Conservation (phyloP, 2,329 filamentous ascomycete species). For the Cladosporium phlei region DNA sequence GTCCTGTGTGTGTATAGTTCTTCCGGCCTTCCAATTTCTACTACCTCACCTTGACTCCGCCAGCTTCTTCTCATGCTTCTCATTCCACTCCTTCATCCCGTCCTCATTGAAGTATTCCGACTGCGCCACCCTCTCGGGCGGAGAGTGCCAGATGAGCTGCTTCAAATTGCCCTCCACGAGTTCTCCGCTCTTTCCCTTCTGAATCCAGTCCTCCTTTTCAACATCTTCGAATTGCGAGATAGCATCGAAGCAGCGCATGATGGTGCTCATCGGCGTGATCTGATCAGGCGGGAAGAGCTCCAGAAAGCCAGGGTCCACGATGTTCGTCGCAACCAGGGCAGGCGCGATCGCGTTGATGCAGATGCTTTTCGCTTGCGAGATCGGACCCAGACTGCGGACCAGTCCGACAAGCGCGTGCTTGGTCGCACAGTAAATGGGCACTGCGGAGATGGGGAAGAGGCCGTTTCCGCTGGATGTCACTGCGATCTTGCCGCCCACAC, state of each 20-base stretch:
- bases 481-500: slow-evolving; percentile 29
- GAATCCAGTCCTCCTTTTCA: slow-evolving; percentile 23
- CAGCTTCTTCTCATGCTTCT: slow-evolving; percentile 25
- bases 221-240: slow-evolving; percentile 27
- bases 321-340: slow-evolving; percentile 36
- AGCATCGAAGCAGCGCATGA: slow-evolving; percentile 37
- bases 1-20: no score
- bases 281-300: slow-evolving; percentile 36
- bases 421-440: slow-evolving; percentile 39
- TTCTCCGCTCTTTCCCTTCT: slow-evolving; percentile 23
- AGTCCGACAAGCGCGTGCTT: slow-evolving; percentile 42
- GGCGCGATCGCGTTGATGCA: slow-evolving; percentile 40
- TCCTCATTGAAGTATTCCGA: slow-evolving; percentile 21
- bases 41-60: no score
- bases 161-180: slow-evolving; percentile 27
- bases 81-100: slow-evolving; percentile 23
- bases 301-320: slow-evolving; percentile 36
- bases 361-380: slow-evolving; percentile 33
- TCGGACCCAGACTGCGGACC: slow-evolving; percentile 32
- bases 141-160: slow-evolving; percentile 24
- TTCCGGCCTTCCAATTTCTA: no score
- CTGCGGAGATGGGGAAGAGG: slow-evolving; percentile 31
- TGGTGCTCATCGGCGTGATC: slow-evolving; percentile 38
- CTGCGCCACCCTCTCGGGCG: slow-evolving; percentile 18
- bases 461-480: slow-evolving; percentile 32